These are phyloP conservation scores for Blumeria hordei DNA, from an alignment of 2,329 filamentous ascomycete genomes.

Conservation along the genomic window DNA sequence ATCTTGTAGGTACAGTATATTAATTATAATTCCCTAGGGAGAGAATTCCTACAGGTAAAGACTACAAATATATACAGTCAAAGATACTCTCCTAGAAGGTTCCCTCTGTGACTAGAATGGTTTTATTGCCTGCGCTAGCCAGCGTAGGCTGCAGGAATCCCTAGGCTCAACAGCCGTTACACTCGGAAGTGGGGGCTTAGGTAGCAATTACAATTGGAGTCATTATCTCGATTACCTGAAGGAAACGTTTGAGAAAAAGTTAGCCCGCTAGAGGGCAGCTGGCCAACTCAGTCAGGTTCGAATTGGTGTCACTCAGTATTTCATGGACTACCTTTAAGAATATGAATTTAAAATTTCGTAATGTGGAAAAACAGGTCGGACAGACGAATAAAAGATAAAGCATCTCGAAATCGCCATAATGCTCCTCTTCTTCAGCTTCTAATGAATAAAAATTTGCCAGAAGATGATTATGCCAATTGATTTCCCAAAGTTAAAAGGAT, in stretches of 20 bases:
- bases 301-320: not conserved
- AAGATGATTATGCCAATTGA: not conserved
- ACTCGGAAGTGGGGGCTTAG: not conserved
- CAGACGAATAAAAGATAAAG: not conserved
- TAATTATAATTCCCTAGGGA: no score
- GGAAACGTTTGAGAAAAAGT: not conserved
- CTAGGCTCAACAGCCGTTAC: no score
- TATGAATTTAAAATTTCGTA: not conserved
- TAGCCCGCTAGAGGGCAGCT: not conserved
- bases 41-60: no score
- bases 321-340: not conserved
- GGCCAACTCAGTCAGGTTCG: not conserved
- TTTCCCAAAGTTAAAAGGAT: not conserved
- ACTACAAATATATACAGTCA: no score
- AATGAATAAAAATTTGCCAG: not conserved
- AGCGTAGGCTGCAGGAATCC: no score
- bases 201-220: not conserved
- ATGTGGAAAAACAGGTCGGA: not conserved
- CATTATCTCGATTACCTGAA: not conserved
- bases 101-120: no score
- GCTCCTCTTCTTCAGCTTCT: not conserved
- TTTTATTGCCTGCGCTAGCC: no score
- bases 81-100: no score
- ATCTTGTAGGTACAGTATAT: no score
- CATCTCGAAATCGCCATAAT: not conserved